Percentiles rank a stretch among this genome's conserved stretches.
These are phyloP conservation scores for Cyberlindnera mississippiensis DNA, from an alignment of 805 yeast species.

Conservation along the genomic window DNA sequence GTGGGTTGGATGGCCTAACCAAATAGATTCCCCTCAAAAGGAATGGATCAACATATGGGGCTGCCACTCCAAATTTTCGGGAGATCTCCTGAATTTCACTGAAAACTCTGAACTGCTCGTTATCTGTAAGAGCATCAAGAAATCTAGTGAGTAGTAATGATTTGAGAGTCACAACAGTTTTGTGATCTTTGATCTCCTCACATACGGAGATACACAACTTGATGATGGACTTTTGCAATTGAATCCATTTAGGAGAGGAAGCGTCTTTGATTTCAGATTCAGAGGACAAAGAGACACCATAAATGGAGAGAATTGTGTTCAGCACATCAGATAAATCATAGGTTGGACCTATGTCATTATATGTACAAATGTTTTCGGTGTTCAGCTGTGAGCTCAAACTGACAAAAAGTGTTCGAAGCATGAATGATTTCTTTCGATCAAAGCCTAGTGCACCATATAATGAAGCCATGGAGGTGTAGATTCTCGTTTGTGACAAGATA, in stretches of 20 bases:
- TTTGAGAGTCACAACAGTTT: conserved; percentile 43
- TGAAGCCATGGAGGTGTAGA: conserved; percentile 63
- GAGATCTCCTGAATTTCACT: conserved; percentile 31
- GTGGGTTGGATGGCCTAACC: conserved; percentile 26
- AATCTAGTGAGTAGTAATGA: conserved; percentile 54
- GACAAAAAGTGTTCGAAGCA: conserved; percentile 60
- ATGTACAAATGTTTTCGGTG: background rate
- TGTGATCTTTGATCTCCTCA: conserved; percentile 44
- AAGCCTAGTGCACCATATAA: conserved; percentile 60
- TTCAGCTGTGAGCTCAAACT: conserved; percentile 41
- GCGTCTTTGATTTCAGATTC: conserved; percentile 30
- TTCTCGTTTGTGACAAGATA: conserved; percentile 50
- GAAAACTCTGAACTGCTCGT: conserved; percentile 50
- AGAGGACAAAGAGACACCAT: conserved; percentile 45
- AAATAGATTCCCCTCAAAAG: conserved; percentile 50
- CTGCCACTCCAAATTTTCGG: conserved; percentile 24
- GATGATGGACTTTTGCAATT: conserved; percentile 53
- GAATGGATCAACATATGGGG: conserved; percentile 71
- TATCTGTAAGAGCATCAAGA: conserved; percentile 46
- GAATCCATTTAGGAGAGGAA: conserved; percentile 45
- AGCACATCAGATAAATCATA: conserved; percentile 40
- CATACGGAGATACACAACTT: conserved; percentile 50
- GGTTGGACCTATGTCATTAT: background rate
- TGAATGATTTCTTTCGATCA: conserved; percentile 63
- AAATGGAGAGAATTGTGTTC: conserved; percentile 45